These are phyloP conservation scores for Alternaria sp. DNA, from an alignment of 2,329 filamentous ascomycete genomes.

Conservation along the genomic window DNA sequence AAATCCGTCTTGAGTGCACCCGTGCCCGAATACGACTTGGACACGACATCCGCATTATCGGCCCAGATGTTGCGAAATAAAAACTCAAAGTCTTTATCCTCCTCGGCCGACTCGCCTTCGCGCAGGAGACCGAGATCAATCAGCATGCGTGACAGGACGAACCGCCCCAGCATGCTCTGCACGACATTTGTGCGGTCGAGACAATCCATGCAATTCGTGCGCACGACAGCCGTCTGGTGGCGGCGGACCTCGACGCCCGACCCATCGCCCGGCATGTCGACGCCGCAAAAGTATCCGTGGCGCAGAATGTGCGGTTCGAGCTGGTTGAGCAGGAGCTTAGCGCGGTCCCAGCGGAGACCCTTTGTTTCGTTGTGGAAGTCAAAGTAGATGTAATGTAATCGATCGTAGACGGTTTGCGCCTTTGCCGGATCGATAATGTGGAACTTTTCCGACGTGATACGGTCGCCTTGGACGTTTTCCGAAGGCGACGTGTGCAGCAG, in stretches of 20 bases:
- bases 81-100: constrained; percentile 83
- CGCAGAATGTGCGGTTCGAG: constrained; percentile 77
- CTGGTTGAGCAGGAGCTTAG: constrained; percentile 84
- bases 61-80: constrained; percentile 98
- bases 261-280: constrained; percentile 80
- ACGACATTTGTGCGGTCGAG: constrained; percentile 97
- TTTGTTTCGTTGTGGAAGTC: constrained; percentile 99
- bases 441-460: constrained; percentile 79
- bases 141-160: constrained; percentile 88
- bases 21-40: constrained; percentile 91
- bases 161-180: constrained; percentile 94
- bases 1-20: constrained; percentile 98
- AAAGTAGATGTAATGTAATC: constrained; percentile 95
- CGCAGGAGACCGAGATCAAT: constrained; percentile 82
- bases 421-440: constrained; percentile 74
- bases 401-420: constrained; percentile 74
- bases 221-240: constrained; percentile 87
- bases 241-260: constrained; percentile 81
- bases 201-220: constrained; percentile 99
- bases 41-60: constrained; percentile 96
- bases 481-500: constrained; percentile 74
- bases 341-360: constrained; percentile 91
- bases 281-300: constrained; percentile 91
- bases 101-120: constrained; percentile 78
- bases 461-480: constrained; percentile 72